These are phyloP conservation scores for Trichoderma sp. DNA, from an alignment of 2,329 filamentous ascomycete genomes.

Conservation along the genomic window DNA sequence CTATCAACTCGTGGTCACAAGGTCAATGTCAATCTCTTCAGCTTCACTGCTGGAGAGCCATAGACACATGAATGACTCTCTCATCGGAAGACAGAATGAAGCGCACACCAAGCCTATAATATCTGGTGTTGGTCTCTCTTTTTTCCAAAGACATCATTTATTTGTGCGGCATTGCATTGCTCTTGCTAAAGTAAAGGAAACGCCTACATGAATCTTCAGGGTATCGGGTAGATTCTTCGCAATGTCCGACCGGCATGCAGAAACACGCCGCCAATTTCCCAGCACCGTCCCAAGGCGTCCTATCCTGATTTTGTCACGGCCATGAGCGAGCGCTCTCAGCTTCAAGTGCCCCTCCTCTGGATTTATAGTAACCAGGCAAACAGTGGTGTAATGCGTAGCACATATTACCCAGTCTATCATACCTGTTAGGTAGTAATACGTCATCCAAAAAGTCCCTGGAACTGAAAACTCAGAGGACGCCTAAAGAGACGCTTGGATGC, in stretches of 20 bases:
- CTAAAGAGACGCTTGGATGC: not conserved
- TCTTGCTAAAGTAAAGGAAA: not conserved
- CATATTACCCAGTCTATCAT: not conserved
- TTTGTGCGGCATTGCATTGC: not conserved
- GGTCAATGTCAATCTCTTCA: not conserved
- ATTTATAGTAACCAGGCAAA: not conserved
- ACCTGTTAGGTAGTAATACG: not conserved
- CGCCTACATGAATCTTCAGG: not conserved
- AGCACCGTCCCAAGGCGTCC: not conserved
- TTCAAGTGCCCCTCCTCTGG: not conserved
- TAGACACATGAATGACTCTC: not conserved
- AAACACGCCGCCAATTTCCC: slow-evolving; percentile 2
- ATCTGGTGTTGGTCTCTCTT: not conserved
- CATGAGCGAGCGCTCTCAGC: not conserved
- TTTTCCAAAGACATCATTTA: not conserved
- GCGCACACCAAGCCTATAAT: not conserved
- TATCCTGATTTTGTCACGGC: not conserved
- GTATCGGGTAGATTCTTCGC: not conserved
- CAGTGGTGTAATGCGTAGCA: not conserved
- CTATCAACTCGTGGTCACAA: not conserved
- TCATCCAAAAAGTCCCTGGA: not conserved
- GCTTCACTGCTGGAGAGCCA: not conserved
- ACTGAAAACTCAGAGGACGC: not conserved
- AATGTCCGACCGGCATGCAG: not conserved
- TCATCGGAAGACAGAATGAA: not conserved